Evolutionary conservation across 106 monocot species (phyloP).

Genomic region (Apostasia shenzhenica): DNA sequence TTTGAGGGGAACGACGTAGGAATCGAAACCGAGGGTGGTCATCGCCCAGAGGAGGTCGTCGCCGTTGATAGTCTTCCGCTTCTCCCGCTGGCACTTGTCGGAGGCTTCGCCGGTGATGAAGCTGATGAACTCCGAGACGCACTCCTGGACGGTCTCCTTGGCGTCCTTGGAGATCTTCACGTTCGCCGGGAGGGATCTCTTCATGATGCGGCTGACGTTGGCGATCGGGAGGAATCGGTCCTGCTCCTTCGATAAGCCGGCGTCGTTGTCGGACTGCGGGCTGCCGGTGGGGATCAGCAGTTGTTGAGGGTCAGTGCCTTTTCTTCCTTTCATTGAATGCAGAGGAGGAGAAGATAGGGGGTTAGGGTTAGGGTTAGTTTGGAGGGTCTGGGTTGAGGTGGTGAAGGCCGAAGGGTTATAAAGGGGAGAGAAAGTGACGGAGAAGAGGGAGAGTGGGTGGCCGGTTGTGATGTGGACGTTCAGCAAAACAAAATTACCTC

Average conservation of each 20-base stretch:
- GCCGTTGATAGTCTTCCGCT: slow-evolving; percentile 65
- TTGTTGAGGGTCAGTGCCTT: background rate
- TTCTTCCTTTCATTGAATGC: slow-evolving; percentile 13
- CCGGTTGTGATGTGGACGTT: background rate
- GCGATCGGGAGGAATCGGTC: slow-evolving; percentile 43
- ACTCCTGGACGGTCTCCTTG: slow-evolving; percentile 71
- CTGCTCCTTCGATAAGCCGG: slow-evolving; percentile 16
- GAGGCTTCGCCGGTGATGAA: slow-evolving; percentile 74
- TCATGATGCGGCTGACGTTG: slow-evolving; percentile 47
- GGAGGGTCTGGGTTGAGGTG: background rate
- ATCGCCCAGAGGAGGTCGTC: slow-evolving; percentile 71
- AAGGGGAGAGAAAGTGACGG: background rate
- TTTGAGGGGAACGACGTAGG: slow-evolving; percentile 34
- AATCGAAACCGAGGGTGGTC: slow-evolving; percentile 45
- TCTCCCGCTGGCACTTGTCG: slow-evolving; percentile 72
- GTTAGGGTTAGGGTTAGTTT: background rate
- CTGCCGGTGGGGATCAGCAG: slow-evolving; percentile 1
- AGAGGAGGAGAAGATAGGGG: slow-evolving; percentile 43
- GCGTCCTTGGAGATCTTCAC: slow-evolving; percentile 73
- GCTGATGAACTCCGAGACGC: slow-evolving; percentile 77
- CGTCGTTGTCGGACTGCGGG: slow-evolving; percentile 16
- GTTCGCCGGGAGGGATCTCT: slow-evolving; percentile 52
- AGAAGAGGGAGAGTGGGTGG: background rate
- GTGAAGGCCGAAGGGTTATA: background rate
- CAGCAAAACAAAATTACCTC: background rate